Conservation (phyloP, 108 stramenopile species). For the Skeletonema costatum region DNA sequence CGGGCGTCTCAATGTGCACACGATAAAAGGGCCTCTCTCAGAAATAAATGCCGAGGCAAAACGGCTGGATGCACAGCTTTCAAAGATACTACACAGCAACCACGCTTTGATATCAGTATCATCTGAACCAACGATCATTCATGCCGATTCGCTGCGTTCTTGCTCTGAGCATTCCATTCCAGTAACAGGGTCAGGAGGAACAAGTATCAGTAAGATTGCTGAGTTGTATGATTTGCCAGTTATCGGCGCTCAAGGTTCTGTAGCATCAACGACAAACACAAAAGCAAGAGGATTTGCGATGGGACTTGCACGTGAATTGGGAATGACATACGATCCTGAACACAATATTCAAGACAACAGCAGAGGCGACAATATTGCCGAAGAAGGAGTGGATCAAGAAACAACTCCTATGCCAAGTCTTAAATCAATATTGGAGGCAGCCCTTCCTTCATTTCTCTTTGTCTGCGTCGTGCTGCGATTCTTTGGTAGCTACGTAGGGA, state of each 20-base stretch:
- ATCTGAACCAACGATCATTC: slow-evolving; percentile 35
- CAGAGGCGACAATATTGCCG: neutral
- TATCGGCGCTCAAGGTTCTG: slow-evolving; percentile 70
- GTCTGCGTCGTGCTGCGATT: slow-evolving; percentile 41
- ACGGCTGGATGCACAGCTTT: slow-evolving; percentile 27
- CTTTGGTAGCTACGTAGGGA: slow-evolving; percentile 3
- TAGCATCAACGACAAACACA: slow-evolving; percentile 68
- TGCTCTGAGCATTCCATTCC: slow-evolving; percentile 44
- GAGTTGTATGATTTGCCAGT: slow-evolving; percentile 41
- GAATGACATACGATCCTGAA: slow-evolving; percentile 44
- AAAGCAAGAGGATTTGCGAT: slow-evolving; percentile 60
- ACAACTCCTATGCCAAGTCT: slow-evolving; percentile 9
- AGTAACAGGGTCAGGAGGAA: slow-evolving; percentile 70
- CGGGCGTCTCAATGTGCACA: slow-evolving; percentile 12
- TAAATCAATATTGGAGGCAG: slow-evolving; percentile 56
- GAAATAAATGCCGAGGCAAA: slow-evolving; percentile 38
- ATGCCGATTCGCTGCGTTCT: slow-evolving; percentile 24
- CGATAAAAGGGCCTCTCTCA: slow-evolving; percentile 27
- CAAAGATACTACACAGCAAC: neutral
- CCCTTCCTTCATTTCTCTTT: slow-evolving; percentile 62
- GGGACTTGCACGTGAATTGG: slow-evolving; percentile 57
- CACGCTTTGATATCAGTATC: slow-evolving; percentile 62
- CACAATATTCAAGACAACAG: slow-evolving; percentile 1
- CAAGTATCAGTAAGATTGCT: slow-evolving; percentile 53
- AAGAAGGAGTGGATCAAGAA: slow-evolving; percentile 21